Base-by-base conservation (phyloP, 2,329 filamentous ascomycete species). In the Ceratocystis albifundus region DNA sequence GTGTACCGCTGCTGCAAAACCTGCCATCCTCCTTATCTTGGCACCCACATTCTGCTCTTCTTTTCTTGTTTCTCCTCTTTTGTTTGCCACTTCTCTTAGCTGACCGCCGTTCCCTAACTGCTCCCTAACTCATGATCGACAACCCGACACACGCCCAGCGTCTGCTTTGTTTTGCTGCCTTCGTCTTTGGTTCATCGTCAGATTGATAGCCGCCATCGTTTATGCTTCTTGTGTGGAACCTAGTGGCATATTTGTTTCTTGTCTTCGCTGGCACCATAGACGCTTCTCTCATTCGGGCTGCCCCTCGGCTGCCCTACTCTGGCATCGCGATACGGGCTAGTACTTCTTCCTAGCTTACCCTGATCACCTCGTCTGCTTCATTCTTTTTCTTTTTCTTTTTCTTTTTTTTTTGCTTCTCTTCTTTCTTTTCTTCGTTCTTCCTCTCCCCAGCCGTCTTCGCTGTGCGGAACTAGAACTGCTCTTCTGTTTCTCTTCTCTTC, bases 311-410 rank as follows among this genome's bases (percentile, higher is more conserved):
- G n/a, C 17, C 45, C 66, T 44, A 55, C 46, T 28, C 25, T 22
- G 65, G 41, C 30, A 50, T 62, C 61, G 46, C 61, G 36, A 63
- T 55, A 61, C 20, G 20, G 15, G 32, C 65, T 64, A 48, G 25
- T 53, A 44, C 53, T 64, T 59, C 48, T 57, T 41, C 30, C 59
- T 46, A 12, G 64, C 53, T 50, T 53, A 22, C 41, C 41, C 61
- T 45, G 36, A 44, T 44, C 46, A 45, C 41, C 32, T 48, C 55
- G 12, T 46, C 55, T 61, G 66, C 61, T 64, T 32, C 20, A 20
- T 30, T 63, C 20, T 62, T 41, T 64, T 32, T 65, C 53, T 45
- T 64, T 45, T 65, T 68, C 59, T 65, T 48, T 67, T 64, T 57
- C 22, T n/a, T 57, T 57, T 45, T 22, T 41, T 63, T 25, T 28